Base-by-base conservation (phyloP, 1,139 yeast species). In the Yamadazyma conglobata region DNA sequence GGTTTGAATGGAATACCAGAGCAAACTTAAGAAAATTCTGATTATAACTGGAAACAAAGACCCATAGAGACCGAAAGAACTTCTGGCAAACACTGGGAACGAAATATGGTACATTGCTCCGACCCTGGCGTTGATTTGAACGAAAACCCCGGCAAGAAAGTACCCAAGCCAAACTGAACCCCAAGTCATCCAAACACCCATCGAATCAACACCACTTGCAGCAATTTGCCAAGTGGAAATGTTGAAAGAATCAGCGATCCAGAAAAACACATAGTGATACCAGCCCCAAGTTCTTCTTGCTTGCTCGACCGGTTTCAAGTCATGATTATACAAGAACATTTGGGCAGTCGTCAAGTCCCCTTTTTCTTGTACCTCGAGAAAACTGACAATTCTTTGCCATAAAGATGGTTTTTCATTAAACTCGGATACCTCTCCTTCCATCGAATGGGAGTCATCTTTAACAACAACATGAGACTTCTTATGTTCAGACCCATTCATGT, bases 121-220 rank as follows among this genome's bases (percentile, higher is more conserved):
- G 25, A 81, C 71, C 46, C 89, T 64, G 14, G 89, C 80, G 19
- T 81, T 71, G 15, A 77, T 52, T 15, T 74, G 71, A 28, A 84
- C 80, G 48, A 81, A 80, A 2, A 70, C 47, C 47, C 82, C 84
- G 38, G 78, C 76, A 31, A 79, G 52, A 20, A 67, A 51, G 52
- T 79, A 79, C 10, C 87, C 87, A 15, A 79, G 44, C 93, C 94
- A 84, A 15, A 86, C 89, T 0, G 91, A 73, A 19, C 85, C 52
- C 94, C 95, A 86, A 10, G 84, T 79, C 54, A 79, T 88, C 93
- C 94, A 86, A 94, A 94, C 85, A 11, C 79, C 75, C 58, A 86
- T 62, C 32, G 64, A 65, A 37, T 81, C 80, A 17, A 67, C 64
- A 42, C 94, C 93, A 1, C 93, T 81, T 4, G 91, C 79, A 5